Base-by-base conservation (phyloP, 352 stramenopile genomes). In the Pythium guiyangense region DNA sequence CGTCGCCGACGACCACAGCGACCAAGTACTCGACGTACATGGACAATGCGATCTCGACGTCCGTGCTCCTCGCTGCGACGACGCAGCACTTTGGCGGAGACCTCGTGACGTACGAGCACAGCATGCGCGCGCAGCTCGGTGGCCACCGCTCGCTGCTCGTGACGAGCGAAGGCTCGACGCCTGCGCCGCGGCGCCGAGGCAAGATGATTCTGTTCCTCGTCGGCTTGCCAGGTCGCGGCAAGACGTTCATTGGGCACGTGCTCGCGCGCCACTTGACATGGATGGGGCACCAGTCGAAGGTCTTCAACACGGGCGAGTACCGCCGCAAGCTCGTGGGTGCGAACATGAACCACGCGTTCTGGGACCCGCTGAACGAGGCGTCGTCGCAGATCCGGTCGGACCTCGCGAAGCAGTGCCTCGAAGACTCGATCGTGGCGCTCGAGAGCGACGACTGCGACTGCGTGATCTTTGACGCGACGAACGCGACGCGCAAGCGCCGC, bases 71-170 rank as follows among this genome's bases (percentile, higher is more conserved):
- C 20, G 84, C 84, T 17, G 84, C 84, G 6, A 89, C 81, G 11
- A 92, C 84, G 59, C 79, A 94, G 66, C 79, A 94, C 65, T 94
- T 94, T 78, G 84, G 84, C 27, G 84, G 84, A 2, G 84, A 94
- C 39, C 63, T 94, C 4, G 81, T 91, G 12, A 94, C 84, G 2
- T 71, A 92, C 10, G 84, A 94, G 49, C 84, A 94, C 69, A 78
- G 74, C 49, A 73, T 70, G 34, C 84, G 84, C 15, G 79, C 81
- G 5, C 67, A 92, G 63, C 64, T 81, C 0, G 84, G 84, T 6
- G 84, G 84, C 25, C 84, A 94, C 49, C 81, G 79, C 5, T 94
- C 84, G 20, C 68, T 84, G 49, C 53, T 92, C 4, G 67, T 90
- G 14, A 68, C 68, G 10, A 52, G 57, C 12, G 59, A 63, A 57